A percentile compares a stretch with the other conserved stretches of the same genome.
Evolutionary conservation across 2,329 filamentous ascomycete species (phyloP).

Genomic region (Teratosphaeria epicoccoides): DNA sequence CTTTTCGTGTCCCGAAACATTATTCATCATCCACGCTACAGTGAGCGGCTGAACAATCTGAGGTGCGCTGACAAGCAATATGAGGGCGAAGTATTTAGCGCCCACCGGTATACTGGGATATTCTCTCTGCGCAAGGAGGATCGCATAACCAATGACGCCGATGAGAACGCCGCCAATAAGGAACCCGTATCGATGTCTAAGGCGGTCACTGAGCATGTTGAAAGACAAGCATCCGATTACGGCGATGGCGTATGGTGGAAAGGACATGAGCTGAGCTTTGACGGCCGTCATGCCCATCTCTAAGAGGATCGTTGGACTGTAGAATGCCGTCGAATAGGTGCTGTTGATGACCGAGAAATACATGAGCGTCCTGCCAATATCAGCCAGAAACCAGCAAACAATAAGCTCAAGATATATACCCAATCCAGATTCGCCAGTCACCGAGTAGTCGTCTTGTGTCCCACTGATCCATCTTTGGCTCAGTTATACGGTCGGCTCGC

Average conservation of each 20-base stretch:
- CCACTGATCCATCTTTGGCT: constrained; percentile 42
- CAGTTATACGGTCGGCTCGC: constrained; percentile 24
- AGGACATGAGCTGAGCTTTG: constrained; percentile 30
- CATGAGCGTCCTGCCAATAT: no score
- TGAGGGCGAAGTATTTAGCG: constrained; percentile 45
- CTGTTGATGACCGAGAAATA: constrained; percentile 31
- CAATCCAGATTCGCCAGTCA: constrained; percentile 33
- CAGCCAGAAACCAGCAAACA: no score
- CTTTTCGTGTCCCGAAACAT: constrained; percentile 49
- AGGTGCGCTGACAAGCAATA: constrained; percentile 43
- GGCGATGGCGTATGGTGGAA: constrained; percentile 28
- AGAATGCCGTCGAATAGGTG: constrained; percentile 36
- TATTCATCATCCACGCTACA: constrained; percentile 48
- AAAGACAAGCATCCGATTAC: constrained; percentile 48
- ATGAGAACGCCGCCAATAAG: constrained; percentile 41
- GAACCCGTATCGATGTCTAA: constrained; percentile 45
- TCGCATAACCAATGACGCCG: constrained; percentile 44
- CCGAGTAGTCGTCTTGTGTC: constrained; percentile 39
- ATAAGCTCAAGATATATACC: no score
- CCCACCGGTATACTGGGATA: constrained; percentile 27
- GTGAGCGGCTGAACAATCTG: constrained; percentile 47
- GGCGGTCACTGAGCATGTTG: constrained; percentile 44
- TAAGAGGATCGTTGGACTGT: constrained; percentile 51
- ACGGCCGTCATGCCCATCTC: constrained; percentile 45
- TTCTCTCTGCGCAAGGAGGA: constrained; percentile 39